Evolutionary conservation across 2,329 filamentous ascomycete species (phyloP).

Genomic region (Cercospora sp.): DNA sequence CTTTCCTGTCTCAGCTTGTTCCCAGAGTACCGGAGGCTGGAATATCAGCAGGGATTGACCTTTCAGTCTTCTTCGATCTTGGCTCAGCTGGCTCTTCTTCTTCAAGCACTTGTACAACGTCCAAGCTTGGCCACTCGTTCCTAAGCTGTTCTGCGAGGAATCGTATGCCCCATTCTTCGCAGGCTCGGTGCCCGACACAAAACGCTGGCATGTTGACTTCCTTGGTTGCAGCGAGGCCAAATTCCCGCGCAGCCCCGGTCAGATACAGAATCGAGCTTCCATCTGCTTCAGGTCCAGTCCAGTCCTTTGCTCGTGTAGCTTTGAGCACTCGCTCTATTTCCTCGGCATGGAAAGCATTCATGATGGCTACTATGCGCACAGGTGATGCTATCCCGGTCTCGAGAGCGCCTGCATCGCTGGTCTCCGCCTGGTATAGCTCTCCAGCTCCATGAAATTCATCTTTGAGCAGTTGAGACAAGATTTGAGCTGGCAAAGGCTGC

Average conservation of each 20-base stretch:
- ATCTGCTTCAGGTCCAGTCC: conserved; percentile 19
- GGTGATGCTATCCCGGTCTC: not conserved
- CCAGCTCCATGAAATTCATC: conserved; percentile 26
- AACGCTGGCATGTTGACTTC: conserved; percentile 32
- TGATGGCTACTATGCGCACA: conserved; percentile 37
- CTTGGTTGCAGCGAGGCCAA: conserved; percentile 38
- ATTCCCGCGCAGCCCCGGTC: conserved; percentile 42
- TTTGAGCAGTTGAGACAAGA: conserved; percentile 28
- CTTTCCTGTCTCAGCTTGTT: not conserved
- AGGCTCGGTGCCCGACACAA: conserved; percentile 43
- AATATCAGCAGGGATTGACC: no score
- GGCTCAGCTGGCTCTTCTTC: conserved; percentile 31
- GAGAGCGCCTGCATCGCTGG: not conserved
- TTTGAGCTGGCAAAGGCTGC: not conserved
- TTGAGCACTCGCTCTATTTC: conserved; percentile 41
- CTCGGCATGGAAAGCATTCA: conserved; percentile 44
- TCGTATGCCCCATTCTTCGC: conserved; percentile 45
- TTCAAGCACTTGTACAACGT: conserved; percentile 41
- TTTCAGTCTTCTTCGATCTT: not conserved
- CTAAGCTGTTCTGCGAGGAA: conserved; percentile 37
- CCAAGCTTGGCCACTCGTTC: conserved; percentile 35
- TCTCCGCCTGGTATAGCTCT: conserved; percentile 16
- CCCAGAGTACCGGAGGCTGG: not conserved
- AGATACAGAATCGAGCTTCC: conserved; percentile 41
- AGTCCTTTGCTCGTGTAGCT: conserved; percentile 28